Evolutionary conservation across 176 grass and related monocot species (phyloP), one percentile per base, ranked within the genome.

Genomic region (Triticum timopheevii): DNA sequence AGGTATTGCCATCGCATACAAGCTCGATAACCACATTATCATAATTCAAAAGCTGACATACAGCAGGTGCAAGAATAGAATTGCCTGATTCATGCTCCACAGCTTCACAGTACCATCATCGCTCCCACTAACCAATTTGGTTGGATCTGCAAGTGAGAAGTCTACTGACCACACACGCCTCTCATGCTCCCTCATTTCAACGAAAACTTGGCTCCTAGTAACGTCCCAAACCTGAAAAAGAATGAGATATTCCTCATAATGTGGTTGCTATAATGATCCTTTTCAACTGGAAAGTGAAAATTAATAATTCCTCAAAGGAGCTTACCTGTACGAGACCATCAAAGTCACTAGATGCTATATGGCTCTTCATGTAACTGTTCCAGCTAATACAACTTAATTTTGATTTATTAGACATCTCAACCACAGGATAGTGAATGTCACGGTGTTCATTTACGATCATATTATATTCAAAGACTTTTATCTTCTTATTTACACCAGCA

Each of bases 1-100:
- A 19, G 64, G 79, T 80, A 25, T 38, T 44, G 69, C 68, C 22
- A 83, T 80, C 47, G 36, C 75, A 86, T 27, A 52, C 52, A 65
- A 80, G 76, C 78, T 91, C 79, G 69, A 97, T 79, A 88, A 84
- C 69, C 66, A 87, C 15, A 72, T 82, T 93, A 93, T 92, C 85
- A 44, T 74, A 84, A 75, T 84, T 87, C 69, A 92, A 90, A 95
- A 90, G 85, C 85, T 83, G 92, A 92, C 88, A 97, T 94, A 91
- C 84, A 90, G 59, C 65, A 95, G 90, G 93, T 91, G 69, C 82
- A 95, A 88, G 86, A 92, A 92, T 91, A 95, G 62, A 95, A 92
- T 92, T 94, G 92, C 97, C 97, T 99, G 90, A 99, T 99, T 99
- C 83, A 99, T 99, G 89, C 87, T 93, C 97, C 97, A 99, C 76